Evolutionary conservation across 805 yeast species (phyloP), one percentile per base, ranked within the genome.

Genomic region (Starmerella sirachaensis): DNA sequence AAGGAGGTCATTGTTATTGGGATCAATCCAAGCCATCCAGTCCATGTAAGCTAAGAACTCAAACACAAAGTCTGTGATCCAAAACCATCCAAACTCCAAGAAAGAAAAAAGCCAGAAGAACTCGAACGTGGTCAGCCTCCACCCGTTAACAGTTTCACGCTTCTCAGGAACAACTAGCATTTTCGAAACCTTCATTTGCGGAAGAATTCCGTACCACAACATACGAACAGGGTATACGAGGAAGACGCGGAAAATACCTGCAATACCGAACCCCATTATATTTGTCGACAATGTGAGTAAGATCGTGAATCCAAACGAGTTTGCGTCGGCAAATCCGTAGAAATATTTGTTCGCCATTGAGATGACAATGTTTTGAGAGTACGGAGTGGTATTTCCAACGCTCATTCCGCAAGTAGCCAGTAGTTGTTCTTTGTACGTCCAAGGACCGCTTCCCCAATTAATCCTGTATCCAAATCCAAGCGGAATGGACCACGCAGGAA

Each of bases 1-100:
- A 9, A 71, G 70, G 37, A 73, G 53, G 45, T 65, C 63, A 40
- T 64, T 58, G 50, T 69, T 71, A 26, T 63, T 42, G 11, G 76
- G 78, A 5, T 57, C 55, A 33, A 72, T 72, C 80, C 79, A 74
- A 1, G 70, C 64, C 48, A 70, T 62, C 80, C 79, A 74, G 47
- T 66, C 72, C 55, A 79, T 77, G 49, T 69, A 67, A 1, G 75
- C 65, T 37, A 78, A 63, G 2, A 74, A 83, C 13, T 63, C 59
- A 59, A 76, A 77, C 19, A 79, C 59, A 52, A 64, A 78, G 37
- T 76, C 78, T 3, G 85, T 84, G 48, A 78, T 58, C 74, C 78
- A 76, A 51, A 72, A 72, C 69, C 76, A 77, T 4, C 65, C 45
- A 48, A 75, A 74, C 14, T 48, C 35, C 33, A 69, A 62, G 3